Evolutionary conservation across 2,329 filamentous ascomycete species (phyloP).

Genomic region (Aspergillus hiratsukae): DNA sequence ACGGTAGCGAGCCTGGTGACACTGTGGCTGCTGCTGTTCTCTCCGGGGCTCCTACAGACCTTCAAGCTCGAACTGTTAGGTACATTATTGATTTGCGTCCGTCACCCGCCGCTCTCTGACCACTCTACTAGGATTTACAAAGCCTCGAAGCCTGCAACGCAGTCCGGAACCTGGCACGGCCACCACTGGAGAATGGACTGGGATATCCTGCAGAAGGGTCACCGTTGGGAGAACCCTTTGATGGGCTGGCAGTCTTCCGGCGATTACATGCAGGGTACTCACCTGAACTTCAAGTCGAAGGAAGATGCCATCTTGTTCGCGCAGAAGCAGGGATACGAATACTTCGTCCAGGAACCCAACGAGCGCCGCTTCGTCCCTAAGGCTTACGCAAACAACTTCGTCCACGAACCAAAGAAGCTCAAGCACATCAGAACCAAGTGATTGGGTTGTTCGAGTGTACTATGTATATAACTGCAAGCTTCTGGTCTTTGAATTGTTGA

Average conservation of each 20-base stretch:
- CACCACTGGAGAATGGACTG: slow-evolving; percentile 97
- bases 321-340: slow-evolving; percentile 98
- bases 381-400: slow-evolving; percentile 95
- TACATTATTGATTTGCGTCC: slow-evolving; percentile 43
- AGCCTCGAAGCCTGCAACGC: slow-evolving; percentile 88
- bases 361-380: slow-evolving; percentile 80
- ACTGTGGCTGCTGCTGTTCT: slow-evolving; percentile 76
- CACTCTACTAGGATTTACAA: slow-evolving; percentile 70
- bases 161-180: slow-evolving; percentile 82
- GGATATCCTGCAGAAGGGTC: slow-evolving; percentile 87
- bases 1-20: slow-evolving; percentile 77
- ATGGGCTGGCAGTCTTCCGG: slow-evolving; percentile 98
- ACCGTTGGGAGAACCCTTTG: slow-evolving; percentile 96
- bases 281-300: slow-evolving; percentile 85
- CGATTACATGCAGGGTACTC: slow-evolving; percentile 91
- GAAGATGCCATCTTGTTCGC: slow-evolving; percentile 94
- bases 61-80: slow-evolving; percentile 92
- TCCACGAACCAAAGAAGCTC: slow-evolving; percentile 78
- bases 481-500: slow-evolving; percentile 13
- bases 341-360: slow-evolving; percentile 97
- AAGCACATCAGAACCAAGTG: slow-evolving; percentile 83
- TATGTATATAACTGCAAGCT: slow-evolving; percentile 34
- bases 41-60: slow-evolving; percentile 87
- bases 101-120: slow-evolving; percentile 9
- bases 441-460: slow-evolving; percentile 32